Base-by-base conservation (phyloP, 164 flowering plant species). In the Aristolochia fimbriata region DNA sequence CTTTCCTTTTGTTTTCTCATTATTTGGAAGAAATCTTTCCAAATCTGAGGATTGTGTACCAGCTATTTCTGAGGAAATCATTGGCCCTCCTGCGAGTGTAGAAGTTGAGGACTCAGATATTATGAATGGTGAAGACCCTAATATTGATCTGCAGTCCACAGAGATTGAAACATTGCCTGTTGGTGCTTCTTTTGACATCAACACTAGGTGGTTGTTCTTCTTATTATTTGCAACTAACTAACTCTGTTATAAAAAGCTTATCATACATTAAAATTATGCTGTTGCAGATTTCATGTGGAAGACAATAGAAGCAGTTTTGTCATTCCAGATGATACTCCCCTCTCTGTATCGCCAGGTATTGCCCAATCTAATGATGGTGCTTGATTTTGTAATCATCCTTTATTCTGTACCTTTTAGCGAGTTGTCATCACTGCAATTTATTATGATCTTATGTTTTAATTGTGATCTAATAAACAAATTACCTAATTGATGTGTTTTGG, bases 1-100 rank as follows among this genome's bases (percentile, higher is more conserved):
- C 72, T 71, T 87, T 45, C 96, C 96, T 54, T 87, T 85, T 68
- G 67, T 92, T 59, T 78, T 82, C 63, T 74, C 80, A 47, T 56
- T 92, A 65, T 63, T 81, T 37, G 64, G 81, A 61, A 72, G 72
- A 67, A 58, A 65, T 21, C 52, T 60, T 55, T 65, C 54, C 47
- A 73, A 73, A 69, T 25, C 68, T 47, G 56, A 52, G 51, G 72
- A 59, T 12, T 37, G 55, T 43, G 19, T 71, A 24, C 57, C 63
- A 70, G 69, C 10, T 41, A 55, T 61, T 58, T 57, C 71, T 45
- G 57, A 63, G 51, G 50, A 50, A 53, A 52, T 45, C 65, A 33
- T 13, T 49, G 58, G 60, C 63, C 62, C 65, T 56, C 51, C 67
- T 24, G 68, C 61, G 49, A 53, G 33, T 53, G 55, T 19, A 62